phyloP scores from a whole-genome alignment of 2,329 filamentous ascomycete species.

The Verticillium tricorpus region DNA sequence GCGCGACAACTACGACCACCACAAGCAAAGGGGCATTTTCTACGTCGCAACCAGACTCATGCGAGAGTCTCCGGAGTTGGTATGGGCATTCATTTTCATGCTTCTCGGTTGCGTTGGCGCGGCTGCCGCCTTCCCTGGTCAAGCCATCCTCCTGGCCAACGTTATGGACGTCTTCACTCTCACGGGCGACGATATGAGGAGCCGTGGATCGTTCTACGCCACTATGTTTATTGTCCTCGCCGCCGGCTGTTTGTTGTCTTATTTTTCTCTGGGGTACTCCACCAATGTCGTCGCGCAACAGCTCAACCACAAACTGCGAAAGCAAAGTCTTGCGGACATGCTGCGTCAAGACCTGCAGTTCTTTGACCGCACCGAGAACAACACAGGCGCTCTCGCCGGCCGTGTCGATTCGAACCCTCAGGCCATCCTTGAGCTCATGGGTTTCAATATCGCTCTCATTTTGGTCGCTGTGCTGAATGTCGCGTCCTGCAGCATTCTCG shows the following conservation, averaged over 20 bases:
- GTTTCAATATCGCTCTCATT: slow-evolving; percentile 34
- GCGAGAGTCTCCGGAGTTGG: slow-evolving; percentile 30
- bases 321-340: slow-evolving; percentile 24
- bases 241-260: slow-evolving; percentile 37
- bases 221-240: slow-evolving; percentile 52
- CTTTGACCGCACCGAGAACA: slow-evolving; percentile 37
- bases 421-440: slow-evolving; percentile 36
- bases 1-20: slow-evolving; percentile 29
- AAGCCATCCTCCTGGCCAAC: slow-evolving; percentile 37
- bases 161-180: slow-evolving; percentile 36
- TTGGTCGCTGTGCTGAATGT: slow-evolving; percentile 32
- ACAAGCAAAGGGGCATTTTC: slow-evolving; percentile 25
- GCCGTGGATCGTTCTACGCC: slow-evolving; percentile 46
- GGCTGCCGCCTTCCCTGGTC: slow-evolving; percentile 34
- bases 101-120: slow-evolving; percentile 6
- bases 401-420: slow-evolving; percentile 31
- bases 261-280: slow-evolving; percentile 31
- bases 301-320: slow-evolving; percentile 20
- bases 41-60: slow-evolving; percentile 26
- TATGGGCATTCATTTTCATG: slow-evolving; percentile 28
- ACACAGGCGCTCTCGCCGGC: slow-evolving; percentile 29
- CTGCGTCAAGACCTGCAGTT: slow-evolving; percentile 36
- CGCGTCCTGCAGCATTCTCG: slow-evolving; percentile 32
- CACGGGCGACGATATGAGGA: slow-evolving; percentile 23
- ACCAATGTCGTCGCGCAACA: slow-evolving; percentile 26